Percentiles rank a stretch among this genome's conserved stretches.
Evolutionary conservation across 768 basidiomycete species (phyloP).

Genomic region (Tylopilus balloui): DNA sequence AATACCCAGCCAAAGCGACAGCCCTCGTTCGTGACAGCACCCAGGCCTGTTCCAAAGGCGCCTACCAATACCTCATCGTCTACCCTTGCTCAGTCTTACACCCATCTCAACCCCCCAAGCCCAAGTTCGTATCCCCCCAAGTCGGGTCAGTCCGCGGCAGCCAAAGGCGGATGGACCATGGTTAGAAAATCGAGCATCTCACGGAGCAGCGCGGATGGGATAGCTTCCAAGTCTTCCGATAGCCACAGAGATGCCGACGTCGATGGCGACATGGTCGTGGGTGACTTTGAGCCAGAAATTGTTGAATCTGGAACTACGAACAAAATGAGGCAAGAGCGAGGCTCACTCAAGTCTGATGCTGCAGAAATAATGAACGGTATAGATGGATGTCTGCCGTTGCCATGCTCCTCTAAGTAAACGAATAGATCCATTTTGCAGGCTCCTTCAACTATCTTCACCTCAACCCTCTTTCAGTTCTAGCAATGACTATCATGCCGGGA

Average conservation of each 20-base stretch:
- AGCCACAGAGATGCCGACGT: constrained; percentile 54
- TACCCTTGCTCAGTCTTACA: constrained; percentile 75
- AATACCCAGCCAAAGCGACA: constrained; percentile 22
- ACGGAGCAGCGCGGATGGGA: constrained; percentile 23
- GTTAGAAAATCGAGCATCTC: constrained; percentile 44
- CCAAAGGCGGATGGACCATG: constrained; percentile 75
- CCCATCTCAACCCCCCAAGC: constrained; percentile 70
- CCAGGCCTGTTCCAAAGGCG: constrained; percentile 52
- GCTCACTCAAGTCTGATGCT: constrained; percentile 58
- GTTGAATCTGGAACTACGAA: constrained; percentile 28
- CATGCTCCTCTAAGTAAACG: constrained; percentile 29
- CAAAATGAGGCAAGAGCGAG: constrained; percentile 44
- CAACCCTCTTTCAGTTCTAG: constrained; percentile 4
- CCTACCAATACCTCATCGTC: constrained; percentile 53
- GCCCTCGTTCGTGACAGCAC: constrained; percentile 37
- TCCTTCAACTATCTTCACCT: constrained; percentile 20
- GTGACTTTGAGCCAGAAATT: constrained; percentile 66
- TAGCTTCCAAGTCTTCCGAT: constrained; percentile 18
- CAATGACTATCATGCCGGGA: constrained; percentile 40
- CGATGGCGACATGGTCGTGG: constrained; percentile 73
- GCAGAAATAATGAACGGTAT: constrained; percentile 77
- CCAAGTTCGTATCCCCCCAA: constrained; percentile 71
- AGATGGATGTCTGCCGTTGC: constrained; percentile 14
- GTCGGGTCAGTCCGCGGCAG: constrained; percentile 34
- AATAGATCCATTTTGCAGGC: constrained; percentile 57